Base-by-base conservation (phyloP, 1,139 yeast genomes). In the Candida sojae region DNA sequence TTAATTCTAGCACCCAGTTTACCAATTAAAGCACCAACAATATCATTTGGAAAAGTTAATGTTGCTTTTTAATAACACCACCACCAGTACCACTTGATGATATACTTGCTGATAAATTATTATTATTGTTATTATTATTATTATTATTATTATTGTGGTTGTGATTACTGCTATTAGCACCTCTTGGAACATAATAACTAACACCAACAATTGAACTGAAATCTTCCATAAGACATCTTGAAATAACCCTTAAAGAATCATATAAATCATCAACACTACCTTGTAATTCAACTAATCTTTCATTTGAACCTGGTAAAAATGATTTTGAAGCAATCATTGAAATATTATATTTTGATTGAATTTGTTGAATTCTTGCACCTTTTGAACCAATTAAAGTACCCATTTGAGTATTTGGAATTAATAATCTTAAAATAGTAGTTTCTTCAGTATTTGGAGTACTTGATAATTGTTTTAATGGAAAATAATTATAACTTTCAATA, bases 11-110 rank as follows among this genome's bases (percentile, higher is more conserved):
- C 73, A 41, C 97, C 97, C 56, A 86, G 85, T 59, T 86, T 86
- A 56, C 97, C 97, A 60, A 91, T 89, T 50, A 91, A 77, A 45
- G 96, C 95, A 43, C 97, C 97, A 45, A 91, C 96, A 73, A 86
- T 84, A 51, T 85, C 91, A 57, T 88, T 85, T 37, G 96, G 90
- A 63, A 90, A 86, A 21, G 80, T 70, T 33, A 85, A 73, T n/a
- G 71, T 58, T 2, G 42, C 31, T 43, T 44, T 51, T 39, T 48
- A 26, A 39, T 4, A 32, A 17, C 3, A 26, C 39, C 30, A 13
- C 12, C 12, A 13, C 33, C 21, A 13, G 10, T 8, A 13, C 55
- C 48, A 36, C 55, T 44, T 26, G 29, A 26, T 26, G 29, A 26
- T 26, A 26, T 33, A 31, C 31, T 29, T 17, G 38, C 3, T 4